Evolutionary conservation across 2,329 filamentous ascomycete genomes (phyloP).

Genomic region (Boeremia lycopersici): DNA sequence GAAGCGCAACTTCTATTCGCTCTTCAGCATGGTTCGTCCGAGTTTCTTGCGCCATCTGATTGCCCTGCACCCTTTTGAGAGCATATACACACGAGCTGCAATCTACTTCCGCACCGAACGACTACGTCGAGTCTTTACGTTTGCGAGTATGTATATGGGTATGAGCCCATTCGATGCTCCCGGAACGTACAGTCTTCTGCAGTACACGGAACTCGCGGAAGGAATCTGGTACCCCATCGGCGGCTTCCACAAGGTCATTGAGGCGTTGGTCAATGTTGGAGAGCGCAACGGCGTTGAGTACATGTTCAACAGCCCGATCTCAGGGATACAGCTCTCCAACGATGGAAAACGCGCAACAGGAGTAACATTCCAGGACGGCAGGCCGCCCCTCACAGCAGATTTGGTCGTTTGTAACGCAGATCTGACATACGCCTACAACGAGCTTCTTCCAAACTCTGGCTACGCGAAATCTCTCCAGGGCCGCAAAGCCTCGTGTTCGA

Average conservation of each 20-base stretch:
- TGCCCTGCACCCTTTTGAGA: slow-evolving; percentile 71
- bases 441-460: slow-evolving; percentile 64
- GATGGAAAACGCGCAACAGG: slow-evolving; percentile 63
- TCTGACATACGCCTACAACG: slow-evolving; percentile 74
- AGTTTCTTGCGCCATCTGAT: slow-evolving; percentile 65
- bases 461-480: slow-evolving; percentile 52
- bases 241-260: slow-evolving; percentile 69
- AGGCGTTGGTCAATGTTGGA: slow-evolving; percentile 68
- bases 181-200: slow-evolving; percentile 73
- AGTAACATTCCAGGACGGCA: slow-evolving; percentile 64
- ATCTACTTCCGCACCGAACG: slow-evolving; percentile 74
- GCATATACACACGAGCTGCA: slow-evolving; percentile 68
- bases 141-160: slow-evolving; percentile 83
- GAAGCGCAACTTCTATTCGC: slow-evolving; percentile 67
- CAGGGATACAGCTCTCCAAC: slow-evolving; percentile 58
- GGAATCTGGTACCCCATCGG: slow-evolving; percentile 78
- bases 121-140: slow-evolving; percentile 73
- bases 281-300: slow-evolving; percentile 67
- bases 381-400: slow-evolving; percentile 63
- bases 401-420: slow-evolving; percentile 75
- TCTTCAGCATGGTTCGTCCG: slow-evolving; percentile 63
- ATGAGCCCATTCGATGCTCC: slow-evolving; percentile 80
- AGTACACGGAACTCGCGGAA: slow-evolving; percentile 77
- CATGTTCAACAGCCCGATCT: slow-evolving; percentile 64
- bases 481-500: slow-evolving; percentile 69